Evolutionary conservation across 2,329 filamentous ascomycete species (phyloP).

Genomic region (Colletotrichum chlorophyti): DNA sequence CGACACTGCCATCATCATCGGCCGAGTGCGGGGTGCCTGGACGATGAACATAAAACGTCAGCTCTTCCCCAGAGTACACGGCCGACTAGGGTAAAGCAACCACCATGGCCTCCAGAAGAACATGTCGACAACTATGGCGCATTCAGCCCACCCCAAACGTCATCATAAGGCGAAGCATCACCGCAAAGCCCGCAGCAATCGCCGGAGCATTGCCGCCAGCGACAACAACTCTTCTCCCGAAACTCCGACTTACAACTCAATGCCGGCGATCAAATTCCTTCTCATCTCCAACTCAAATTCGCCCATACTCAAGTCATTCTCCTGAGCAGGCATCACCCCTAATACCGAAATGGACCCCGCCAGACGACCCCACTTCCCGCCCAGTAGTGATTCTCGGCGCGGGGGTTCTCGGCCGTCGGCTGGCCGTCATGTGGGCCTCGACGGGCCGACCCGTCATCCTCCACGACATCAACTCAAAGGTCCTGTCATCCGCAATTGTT

Average conservation of each 20-base stretch:
- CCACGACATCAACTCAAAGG: conserved; percentile 35
- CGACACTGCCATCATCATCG: conserved; percentile 27
- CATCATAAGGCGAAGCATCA: background rate
- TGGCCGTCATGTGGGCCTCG: conserved; percentile 42
- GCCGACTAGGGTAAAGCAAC: background rate
- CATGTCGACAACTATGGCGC: conserved; percentile 22
- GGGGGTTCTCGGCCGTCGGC: conserved; percentile 47
- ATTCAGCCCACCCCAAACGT: conserved; percentile 7
- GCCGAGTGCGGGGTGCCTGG: background rate
- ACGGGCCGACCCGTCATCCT: conserved; percentile 36
- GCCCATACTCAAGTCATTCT: conserved; percentile 19
- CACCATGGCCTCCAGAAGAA: conserved; percentile 15
- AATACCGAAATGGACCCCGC: conserved; percentile 33
- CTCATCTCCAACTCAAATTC: conserved; percentile 7
- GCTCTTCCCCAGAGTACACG: background rate
- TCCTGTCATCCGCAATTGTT: conserved; percentile 34
- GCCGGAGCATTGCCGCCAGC: background rate
- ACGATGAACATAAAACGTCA: conserved; percentile 1
- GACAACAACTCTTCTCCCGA: background rate
- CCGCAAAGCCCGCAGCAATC: background rate
- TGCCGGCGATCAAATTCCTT: conserved; percentile 12
- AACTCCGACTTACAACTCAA: conserved; percentile 7
- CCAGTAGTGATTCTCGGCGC: conserved; percentile 48
- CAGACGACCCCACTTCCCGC: conserved; percentile 38
- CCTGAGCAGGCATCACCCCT: background rate